Evolutionary conservation across 139 green algal species (phyloP).

Genomic region (Pseudopediastrum boryanum): DNA sequence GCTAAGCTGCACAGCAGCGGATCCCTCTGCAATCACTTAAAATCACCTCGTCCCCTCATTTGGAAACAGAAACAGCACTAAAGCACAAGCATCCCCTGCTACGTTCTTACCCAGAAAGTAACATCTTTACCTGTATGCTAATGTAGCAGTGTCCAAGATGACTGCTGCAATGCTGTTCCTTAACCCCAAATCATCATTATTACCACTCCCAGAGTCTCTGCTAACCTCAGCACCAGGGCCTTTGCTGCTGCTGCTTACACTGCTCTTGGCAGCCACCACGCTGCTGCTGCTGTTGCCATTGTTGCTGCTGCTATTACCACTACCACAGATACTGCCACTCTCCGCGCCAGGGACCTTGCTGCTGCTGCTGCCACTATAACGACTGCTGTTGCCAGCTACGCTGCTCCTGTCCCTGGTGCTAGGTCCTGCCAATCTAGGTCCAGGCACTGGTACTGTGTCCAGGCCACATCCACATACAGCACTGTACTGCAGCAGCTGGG

Average conservation of each 20-base stretch:
- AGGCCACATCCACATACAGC: conserved; percentile 62
- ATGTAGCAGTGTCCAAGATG: conserved; percentile 10
- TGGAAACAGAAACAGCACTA: no score
- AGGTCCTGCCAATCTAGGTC: conserved; percentile 11
- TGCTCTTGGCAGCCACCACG: no score
- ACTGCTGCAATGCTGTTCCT: conserved; percentile 12
- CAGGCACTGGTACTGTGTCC: conserved; percentile 61
- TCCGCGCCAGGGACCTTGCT: no score
- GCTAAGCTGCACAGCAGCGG: no score
- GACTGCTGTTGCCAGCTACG: neutral
- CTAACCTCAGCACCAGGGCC: no score
- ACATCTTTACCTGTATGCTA: conserved; percentile 33
- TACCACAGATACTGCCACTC: neutral
- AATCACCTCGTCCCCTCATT: neutral
- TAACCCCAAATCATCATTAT: no score
- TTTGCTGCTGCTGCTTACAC: conserved; percentile 5
- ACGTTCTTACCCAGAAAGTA: no score
- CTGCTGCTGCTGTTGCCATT: conserved; percentile 10
- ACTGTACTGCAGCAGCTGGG: conserved; percentile 48
- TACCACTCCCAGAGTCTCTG: no score
- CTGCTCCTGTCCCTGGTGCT: conserved; percentile 10
- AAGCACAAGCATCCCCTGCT: neutral
- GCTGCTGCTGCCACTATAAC: no score
- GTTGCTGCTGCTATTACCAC: no score
- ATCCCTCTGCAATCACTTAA: neutral